Evolutionary conservation across 805 yeast genomes (phyloP), one percentile per base, ranked within the genome.

Genomic region (Lipomyces yamadae): DNA sequence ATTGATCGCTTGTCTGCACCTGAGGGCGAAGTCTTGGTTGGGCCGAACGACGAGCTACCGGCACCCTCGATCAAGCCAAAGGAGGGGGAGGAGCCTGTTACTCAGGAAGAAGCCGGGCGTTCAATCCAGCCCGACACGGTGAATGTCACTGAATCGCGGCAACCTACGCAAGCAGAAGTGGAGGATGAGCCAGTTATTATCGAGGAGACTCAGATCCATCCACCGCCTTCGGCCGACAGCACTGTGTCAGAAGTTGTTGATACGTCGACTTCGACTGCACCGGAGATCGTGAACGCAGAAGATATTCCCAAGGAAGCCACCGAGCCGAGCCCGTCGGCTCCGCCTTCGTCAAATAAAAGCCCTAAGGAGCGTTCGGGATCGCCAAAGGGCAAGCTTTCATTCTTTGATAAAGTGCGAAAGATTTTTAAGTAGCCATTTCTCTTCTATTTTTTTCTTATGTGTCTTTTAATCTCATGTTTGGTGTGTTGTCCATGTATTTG

Each of bases 81-180:
- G 32, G 34, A 34, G 34, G 60, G 10, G 18, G 13, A 4, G 29
- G 58, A 18, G 10, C 35, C 60, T 4, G 42, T 61, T 11, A 35
- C 64, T 5, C 18, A 58, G 52, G 69, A 66, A 13, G 69, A 35
- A 6, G 59, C 56, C 35, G 97, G 97, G 58, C 82, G 90, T 67
- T 84, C 81, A 50, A 76, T 89, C 71, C 94, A 94, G 58, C 73
- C 79, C 54, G 84, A 89, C 74, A 83, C 91, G 24, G 83, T 82
- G 56, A 82, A 85, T n/a, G 85, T 91, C 73, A 81, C 84, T 66
- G 97, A 87, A 59, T 89, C 92, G 74, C 77, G 79, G 58, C 84
- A 86, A 35, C 60, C 63, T 30, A 42, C 34, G 30, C 39, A 4
- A 15, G 35, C 50, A 13, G 24, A 30, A 4, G 34, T 18, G 29